Percentiles rank a stretch among this genome's conserved stretches.
These are phyloP conservation scores for Saccharomyces jurei DNA, from an alignment of 805 yeast species.

Conservation along the genomic window DNA sequence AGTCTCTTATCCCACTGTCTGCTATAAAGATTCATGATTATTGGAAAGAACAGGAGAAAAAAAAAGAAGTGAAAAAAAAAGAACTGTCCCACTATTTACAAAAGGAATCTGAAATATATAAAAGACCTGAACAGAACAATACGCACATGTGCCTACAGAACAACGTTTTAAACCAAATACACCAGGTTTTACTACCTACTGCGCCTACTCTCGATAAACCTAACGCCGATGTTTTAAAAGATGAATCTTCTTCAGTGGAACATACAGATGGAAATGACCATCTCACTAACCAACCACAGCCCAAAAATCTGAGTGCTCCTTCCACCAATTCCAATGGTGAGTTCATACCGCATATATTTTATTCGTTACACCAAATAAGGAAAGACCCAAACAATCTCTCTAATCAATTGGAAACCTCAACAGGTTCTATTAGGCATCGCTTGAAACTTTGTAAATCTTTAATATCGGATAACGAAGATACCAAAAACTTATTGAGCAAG, in stretches of 20 bases:
- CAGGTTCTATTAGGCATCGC: conserved; percentile 28
- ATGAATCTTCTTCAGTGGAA: background rate
- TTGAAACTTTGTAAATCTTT: conserved; percentile 24
- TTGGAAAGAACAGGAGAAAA: background rate
- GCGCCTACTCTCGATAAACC: background rate
- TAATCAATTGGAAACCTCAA: conserved; percentile 25
- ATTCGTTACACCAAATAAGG: conserved; percentile 25
- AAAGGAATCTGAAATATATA: background rate
- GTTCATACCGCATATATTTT: conserved; percentile 29
- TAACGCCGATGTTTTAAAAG: background rate
- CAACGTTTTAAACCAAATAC: conserved; percentile 8
- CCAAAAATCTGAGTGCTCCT: conserved; percentile 1
- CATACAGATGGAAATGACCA: background rate
- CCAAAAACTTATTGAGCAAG: conserved; percentile 20
- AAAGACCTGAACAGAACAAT: background rate
- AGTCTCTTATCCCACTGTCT: too few relatives aligned
- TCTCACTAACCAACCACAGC: background rate
- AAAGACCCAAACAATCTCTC: conserved; percentile 28
- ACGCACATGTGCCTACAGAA: conserved; percentile 7
- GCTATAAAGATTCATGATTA: too few relatives aligned
- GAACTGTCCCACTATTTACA: background rate
- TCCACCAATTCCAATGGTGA: conserved; percentile 11
- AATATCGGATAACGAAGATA: conserved; percentile 25
- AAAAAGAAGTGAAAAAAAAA: background rate
- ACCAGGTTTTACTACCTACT: conserved; percentile 7